phyloP scores from a whole-genome alignment of 805 yeast genomes.

The Kurtzmaniella fragi region DNA sequence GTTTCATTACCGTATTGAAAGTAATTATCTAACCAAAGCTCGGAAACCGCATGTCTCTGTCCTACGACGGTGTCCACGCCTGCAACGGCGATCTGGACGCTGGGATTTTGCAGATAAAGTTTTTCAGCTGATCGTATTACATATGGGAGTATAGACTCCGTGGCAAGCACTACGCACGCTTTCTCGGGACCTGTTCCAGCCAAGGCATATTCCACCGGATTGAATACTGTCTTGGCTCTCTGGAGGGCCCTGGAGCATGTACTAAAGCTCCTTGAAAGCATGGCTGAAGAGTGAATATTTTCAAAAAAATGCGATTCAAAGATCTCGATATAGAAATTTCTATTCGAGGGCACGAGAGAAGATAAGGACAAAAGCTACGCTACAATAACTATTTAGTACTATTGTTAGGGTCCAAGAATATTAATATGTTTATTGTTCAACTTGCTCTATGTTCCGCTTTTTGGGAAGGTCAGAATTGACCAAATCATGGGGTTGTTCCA shows the following conservation, averaged over 20 bases:
- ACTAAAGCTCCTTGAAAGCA: not conserved
- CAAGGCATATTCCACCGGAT: conserved; percentile 9
- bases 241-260: not conserved
- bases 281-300: not conserved
- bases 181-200: conserved; percentile 11
- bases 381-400: no score
- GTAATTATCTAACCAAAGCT: conserved; percentile 31
- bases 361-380: no score
- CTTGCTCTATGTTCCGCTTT: conserved; percentile 18
- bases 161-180: conserved; percentile 30
- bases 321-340: no score
- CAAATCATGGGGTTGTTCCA: not conserved
- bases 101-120: conserved; percentile 15
- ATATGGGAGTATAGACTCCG: conserved; percentile 27
- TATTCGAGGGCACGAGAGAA: no score
- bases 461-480: conserved; percentile 7
- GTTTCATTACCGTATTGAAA: conserved; percentile 14
- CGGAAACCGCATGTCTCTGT: conserved; percentile 30
- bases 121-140: conserved; percentile 27
- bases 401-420: no score
- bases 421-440: conserved; percentile 7
- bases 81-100: conserved; percentile 34
- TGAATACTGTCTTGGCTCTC: conserved; percentile 11
- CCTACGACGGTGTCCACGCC: conserved; percentile 34
- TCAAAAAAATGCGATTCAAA: no score